Evolutionary conservation across 2,329 filamentous ascomycete species (phyloP), one percentile per base, ranked within the genome.

Genomic region (Colletotrichum sublineola): DNA sequence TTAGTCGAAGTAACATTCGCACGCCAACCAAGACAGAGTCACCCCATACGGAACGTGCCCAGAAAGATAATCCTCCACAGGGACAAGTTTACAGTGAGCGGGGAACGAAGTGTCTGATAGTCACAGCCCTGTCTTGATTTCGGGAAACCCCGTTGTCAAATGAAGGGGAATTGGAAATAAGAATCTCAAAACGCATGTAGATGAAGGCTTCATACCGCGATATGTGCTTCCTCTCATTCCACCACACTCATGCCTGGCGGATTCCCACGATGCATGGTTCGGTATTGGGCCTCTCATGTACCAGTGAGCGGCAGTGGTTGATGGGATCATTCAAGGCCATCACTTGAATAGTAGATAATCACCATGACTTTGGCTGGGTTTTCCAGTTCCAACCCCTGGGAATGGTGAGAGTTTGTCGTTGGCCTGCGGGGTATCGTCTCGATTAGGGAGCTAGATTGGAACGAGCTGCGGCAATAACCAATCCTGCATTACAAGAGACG

Each of bases 101-200:
- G 33, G 5, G 11, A 53, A 38, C 29, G 52, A 53, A 31, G 31
- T 38, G 58, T 63, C 31, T 68, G 52, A 63, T 63, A 50, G 9
- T 60, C 53, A 38, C 42, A 20, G 42, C 58, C 68, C 60, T 71
- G 65, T 68, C 65, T 63, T 12, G 18, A 42, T 11, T 15, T 31
- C n/a, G 24, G 24, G 24, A 12, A 52, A 48, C 57, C 50, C 46
- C 20, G 15, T 48, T 57, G n/a, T n/a, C 24, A 33, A n/a, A n/a
- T n/a, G 11, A n/a, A 50, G n/a, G 60, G 11, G 14, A 12, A 3
- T 11, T 40, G 20, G 9, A 31, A 7, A 8, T 52, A n/a, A 29
- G 18, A 12, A 18, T 11, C 20, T 14, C 38, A 31, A 56, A 36
- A 44, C 58, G 36, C 50, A 31, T 44, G 11, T 24, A 63, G 18